Base-by-base conservation (phyloP, 805 yeast genomes). In the Grigorovia jiainica region DNA sequence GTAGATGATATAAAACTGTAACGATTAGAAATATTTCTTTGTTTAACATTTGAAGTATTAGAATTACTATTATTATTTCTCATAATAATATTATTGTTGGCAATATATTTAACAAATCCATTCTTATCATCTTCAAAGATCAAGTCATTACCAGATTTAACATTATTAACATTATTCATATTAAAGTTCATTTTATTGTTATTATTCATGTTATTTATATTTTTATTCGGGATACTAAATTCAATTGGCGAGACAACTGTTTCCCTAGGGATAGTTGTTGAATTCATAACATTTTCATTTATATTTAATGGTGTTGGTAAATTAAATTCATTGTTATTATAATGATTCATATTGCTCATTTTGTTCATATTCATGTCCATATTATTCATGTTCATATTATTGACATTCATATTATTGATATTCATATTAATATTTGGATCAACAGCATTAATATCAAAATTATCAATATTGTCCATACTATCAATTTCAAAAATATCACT, bases 1-100 rank as follows among this genome's bases (percentile, higher is more conserved):
- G 58, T 49, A 2, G 59, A 54, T 3, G 64, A 59, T 7, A 59
- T 57, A 37, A 57, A 58, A 45, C 64, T 59, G 36, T 54, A 55
- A 43, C 65, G 50, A 43, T 57, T 53, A 16, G 31, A 39, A 31
- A 41, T 47, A 18, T 40, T 51, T 17, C 47, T 38, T 34, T 47
- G 50, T 13, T 39, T 39, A 20, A 21, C 32, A 34, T 34, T 27
- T 27, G 11, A 8, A 20, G 18, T 36, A 34, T 34, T 27, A 13
- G 11, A 8, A 18, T 24, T n/a, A 27, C 11, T 37, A 19, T 38
- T 41, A 15, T 13, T 29, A 23, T 29, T 31, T 43, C 31, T 27
- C 7, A 27, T 27, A n/a, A 52, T 49, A 13, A 37, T 34, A 19
- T 40, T 43, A 23, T 42, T 51, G 27, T 19, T 25, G 9, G n/a